Conservation (phyloP, 768 basidiomycete genomes). For the Leucocoprinus birnbaumii region DNA sequence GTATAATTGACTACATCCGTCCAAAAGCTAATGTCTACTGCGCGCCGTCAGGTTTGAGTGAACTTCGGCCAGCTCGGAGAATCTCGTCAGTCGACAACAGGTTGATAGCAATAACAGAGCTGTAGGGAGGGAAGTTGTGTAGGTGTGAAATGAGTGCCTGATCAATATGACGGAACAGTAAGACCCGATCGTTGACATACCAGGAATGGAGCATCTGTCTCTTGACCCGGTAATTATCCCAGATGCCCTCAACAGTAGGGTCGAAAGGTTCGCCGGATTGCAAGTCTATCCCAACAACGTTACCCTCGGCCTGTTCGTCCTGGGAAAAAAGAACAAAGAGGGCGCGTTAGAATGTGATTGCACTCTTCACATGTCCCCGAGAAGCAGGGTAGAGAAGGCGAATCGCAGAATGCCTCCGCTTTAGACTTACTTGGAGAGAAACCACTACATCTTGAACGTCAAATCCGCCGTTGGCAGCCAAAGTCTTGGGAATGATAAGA, state of each 20-base stretch:
- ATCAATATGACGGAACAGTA: too few species aligned
- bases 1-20: not conserved
- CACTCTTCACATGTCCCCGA: too few species aligned
- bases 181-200: conserved; percentile 32
- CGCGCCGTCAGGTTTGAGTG: conserved; percentile 76
- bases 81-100: conserved; percentile 96
- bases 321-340: conserved; percentile 30
- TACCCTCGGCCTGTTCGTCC: conserved; percentile 96
- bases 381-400: too few species aligned
- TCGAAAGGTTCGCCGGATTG: conserved; percentile 95
- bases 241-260: conserved; percentile 92
- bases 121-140: conserved; percentile 22
- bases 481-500: conserved; percentile 92
- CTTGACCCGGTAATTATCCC: conserved; percentile 99
- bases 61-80: conserved; percentile 83
- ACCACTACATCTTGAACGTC: conserved; percentile 97
- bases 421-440: conserved; percentile 66
- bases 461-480: conserved; percentile 94
- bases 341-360: too few species aligned
- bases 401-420: not conserved
- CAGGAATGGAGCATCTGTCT: conserved; percentile 98
- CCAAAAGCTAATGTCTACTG: conserved; percentile 27
- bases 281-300: conserved; percentile 87
- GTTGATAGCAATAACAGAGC: conserved; percentile 94
- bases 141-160: conserved; percentile 18